Conservation (phyloP, 768 basidiomycete species). For the Sutorius australiensis region DNA sequence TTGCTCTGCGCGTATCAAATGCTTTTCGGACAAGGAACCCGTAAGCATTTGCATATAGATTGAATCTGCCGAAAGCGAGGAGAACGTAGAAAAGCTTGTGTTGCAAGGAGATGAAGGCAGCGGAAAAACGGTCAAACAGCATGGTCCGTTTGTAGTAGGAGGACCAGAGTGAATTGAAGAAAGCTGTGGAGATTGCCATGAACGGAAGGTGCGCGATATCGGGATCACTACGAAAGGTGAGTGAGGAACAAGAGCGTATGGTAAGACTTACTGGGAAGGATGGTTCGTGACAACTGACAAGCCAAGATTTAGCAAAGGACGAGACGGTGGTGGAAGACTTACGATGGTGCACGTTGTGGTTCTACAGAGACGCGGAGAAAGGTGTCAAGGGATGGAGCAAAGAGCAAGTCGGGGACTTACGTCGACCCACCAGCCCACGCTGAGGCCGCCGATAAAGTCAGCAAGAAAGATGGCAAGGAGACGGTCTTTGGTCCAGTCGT, state of each 20-base stretch:
- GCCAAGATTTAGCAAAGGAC: slow-evolving; percentile 4
- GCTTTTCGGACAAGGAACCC: slow-evolving; percentile 63
- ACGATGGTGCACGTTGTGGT: slow-evolving; percentile 96
- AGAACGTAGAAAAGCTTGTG: slow-evolving; percentile 92
- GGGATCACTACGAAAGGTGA: slow-evolving; percentile 53
- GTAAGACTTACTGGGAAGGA: slow-evolving; percentile 74
- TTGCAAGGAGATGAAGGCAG: slow-evolving; percentile 67
- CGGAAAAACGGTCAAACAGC: slow-evolving; percentile 68
- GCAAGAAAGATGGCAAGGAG: slow-evolving; percentile 76
- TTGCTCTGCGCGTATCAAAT: slow-evolving; percentile 57
- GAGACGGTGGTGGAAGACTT: slow-evolving; percentile 35
- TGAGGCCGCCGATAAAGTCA: slow-evolving; percentile 87
- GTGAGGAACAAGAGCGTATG: background rate
- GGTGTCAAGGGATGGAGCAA: slow-evolving; percentile 4
- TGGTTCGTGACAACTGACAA: slow-evolving; percentile 90
- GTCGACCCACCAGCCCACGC: slow-evolving; percentile 97
- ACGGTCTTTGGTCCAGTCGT: slow-evolving; percentile 78
- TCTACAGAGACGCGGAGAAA: slow-evolving; percentile 40
- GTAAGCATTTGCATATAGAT: slow-evolving; percentile 90
- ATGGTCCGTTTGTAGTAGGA: slow-evolving; percentile 92
- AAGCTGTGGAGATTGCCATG: slow-evolving; percentile 86
- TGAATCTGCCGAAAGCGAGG: slow-evolving; percentile 89
- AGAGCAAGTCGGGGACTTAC: slow-evolving; percentile 49
- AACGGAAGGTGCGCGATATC: slow-evolving; percentile 90
- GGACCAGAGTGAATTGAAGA: slow-evolving; percentile 84